These are phyloP conservation scores for Kluyveromyces aestuarii DNA, from an alignment of 805 yeast genomes.

Conservation along the genomic window DNA sequence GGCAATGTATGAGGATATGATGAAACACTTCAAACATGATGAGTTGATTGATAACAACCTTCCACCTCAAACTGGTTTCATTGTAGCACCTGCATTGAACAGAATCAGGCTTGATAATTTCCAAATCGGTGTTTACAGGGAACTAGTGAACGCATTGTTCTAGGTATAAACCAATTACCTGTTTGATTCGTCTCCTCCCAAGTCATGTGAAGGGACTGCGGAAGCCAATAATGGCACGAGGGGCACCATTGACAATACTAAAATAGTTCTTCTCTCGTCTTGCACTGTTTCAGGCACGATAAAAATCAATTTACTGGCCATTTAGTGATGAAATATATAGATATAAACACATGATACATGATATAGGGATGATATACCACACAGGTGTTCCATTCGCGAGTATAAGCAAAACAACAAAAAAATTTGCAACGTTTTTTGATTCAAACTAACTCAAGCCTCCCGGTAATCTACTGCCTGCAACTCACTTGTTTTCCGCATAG, in stretches of 20 bases:
- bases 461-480: background rate
- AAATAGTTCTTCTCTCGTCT: no score
- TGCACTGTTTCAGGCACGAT: no score
- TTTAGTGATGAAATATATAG: background rate
- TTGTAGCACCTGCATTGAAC: conserved; percentile 22
- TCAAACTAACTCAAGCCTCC: background rate
- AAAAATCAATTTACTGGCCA: no score
- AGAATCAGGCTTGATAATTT: conserved; percentile 27
- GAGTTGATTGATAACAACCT: conserved; percentile 14
- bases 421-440: background rate
- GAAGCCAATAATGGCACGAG: no score
- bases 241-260: no score
- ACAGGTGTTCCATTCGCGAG: background rate
- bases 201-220: no score
- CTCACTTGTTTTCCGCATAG: conserved; percentile 51
- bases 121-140: conserved; percentile 30
- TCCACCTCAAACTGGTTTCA: conserved; percentile 6
- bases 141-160: conserved; percentile 24
- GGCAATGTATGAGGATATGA: conserved; percentile 27
- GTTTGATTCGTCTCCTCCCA: no score
- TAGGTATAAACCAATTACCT: background rate
- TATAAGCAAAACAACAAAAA: no score
- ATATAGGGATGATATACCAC: background rate
- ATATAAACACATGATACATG: conserved; percentile 3
- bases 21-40: conserved; percentile 22